Base-by-base conservation (phyloP, 768 basidiomycete genomes). In the Trametes punicea region DNA sequence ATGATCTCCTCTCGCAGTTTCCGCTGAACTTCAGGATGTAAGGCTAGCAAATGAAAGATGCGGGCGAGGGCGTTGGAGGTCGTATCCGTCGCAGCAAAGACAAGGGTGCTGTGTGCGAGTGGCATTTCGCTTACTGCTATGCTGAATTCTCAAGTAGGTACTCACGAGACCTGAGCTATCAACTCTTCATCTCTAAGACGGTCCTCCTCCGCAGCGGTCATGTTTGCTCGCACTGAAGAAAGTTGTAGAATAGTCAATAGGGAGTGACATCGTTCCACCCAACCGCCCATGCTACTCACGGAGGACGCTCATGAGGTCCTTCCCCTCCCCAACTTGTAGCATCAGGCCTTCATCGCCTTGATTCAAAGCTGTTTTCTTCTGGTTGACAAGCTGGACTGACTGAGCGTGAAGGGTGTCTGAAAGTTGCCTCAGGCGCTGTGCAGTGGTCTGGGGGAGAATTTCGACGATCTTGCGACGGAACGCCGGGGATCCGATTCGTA, bases 281-380 rank as follows among this genome's bases (percentile, higher is more conserved):
- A 13, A 13, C 30, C 13, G 21, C n/a, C n/a, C n/a, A n/a, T 40
- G 27, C 21, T 16, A 62, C 76, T 39, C 59, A 81, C 79, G 65
- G 27, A 80, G 61, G 39, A 78, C 70, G 51, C 74, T 78, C 58
- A 80, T 69, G 20, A 81, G 71, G 60, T 80, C 79, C 41, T 75
- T 75, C 10, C 73, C 74, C 55, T 67, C 67, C 10, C 71, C 71
- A 31, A 72, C 67, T 52, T 73, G 70, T 13, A 56, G 60, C 15
- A 57, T 52, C 3, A 73, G 62, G 2, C 64, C 70, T 40, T 71
- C 68, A 25, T 74, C 74, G 1, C 72, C 74, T 21, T 65, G 61
- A 6, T 52, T 59, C 4, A 78, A 36, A 0, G 72, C 68, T 26
- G 58, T 61, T 52, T 70, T 74, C 65, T 78, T 78, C 9, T 65